A percentile compares a stretch with the other conserved stretches of the same genome.
phyloP scores from a whole-genome alignment of 129 eudicot species.

The Lactuca sativa region DNA sequence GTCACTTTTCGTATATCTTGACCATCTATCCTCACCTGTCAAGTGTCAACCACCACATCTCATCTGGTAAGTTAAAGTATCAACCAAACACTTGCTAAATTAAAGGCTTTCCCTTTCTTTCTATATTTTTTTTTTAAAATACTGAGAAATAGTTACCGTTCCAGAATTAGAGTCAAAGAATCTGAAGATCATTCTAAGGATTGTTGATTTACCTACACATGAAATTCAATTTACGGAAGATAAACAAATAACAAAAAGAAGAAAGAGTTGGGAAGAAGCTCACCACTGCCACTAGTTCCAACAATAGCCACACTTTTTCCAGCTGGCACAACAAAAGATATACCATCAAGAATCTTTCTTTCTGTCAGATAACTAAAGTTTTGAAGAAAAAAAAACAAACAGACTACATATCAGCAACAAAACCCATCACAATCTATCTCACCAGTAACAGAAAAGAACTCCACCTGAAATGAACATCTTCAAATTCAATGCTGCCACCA shows the following conservation, averaged over 20 bases:
- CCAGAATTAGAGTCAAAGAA: conserved; percentile 82
- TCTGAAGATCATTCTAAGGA: conserved; percentile 90
- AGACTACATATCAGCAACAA: conserved; percentile 30
- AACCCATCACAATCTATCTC: conserved; percentile 3
- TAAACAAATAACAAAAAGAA: conserved; percentile 1
- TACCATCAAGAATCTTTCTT: conserved; percentile 96
- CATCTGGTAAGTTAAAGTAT: neutral
- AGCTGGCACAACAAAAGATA: conserved; percentile 95
- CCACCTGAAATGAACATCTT: conserved; percentile 91
- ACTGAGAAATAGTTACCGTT: conserved; percentile 49
- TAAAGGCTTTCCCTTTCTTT: neutral
- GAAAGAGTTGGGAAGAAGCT: conserved; percentile 14
- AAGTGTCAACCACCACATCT: neutral
- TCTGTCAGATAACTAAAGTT: conserved; percentile 71
- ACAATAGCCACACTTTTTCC: conserved; percentile 98
- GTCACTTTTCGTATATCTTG: conserved; percentile 79
- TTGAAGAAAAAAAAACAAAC: neutral
- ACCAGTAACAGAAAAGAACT: conserved; percentile 8
- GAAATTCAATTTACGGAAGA: conserved; percentile 17
- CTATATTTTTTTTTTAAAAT: neutral
- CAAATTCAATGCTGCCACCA: conserved; percentile 82
- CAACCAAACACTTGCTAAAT: neutral
- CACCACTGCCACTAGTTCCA: conserved; percentile 99
- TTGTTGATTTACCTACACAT: conserved; percentile 88
- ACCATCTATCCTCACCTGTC: conserved; percentile 87